Conservation (phyloP, 495 filamentous ascomycete genomes). For the Penicillium atrosanguineum region DNA sequence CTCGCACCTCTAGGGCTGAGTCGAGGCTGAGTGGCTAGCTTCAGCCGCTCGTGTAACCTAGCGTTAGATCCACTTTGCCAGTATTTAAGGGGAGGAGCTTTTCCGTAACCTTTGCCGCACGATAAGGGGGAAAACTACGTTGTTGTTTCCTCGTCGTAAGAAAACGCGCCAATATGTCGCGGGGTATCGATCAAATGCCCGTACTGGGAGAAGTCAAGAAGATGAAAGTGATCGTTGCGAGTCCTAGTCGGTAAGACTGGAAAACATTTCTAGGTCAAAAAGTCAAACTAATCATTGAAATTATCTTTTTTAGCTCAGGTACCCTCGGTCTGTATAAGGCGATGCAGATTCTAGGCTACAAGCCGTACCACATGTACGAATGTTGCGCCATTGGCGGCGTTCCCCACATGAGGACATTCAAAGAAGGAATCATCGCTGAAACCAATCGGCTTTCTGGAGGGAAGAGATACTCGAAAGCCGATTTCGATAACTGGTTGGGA, state of each 20-base stretch:
- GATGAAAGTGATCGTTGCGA: constrained; percentile 23
- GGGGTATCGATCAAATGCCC: constrained; percentile 15
- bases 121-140: not conserved
- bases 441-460: constrained; percentile 16
- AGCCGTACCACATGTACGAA: constrained; percentile 22
- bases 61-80: not conserved
- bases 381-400: constrained; percentile 2
- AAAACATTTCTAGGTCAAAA: not conserved
- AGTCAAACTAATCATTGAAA: not conserved
- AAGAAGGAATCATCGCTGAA: constrained; percentile 15
- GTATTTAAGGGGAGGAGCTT: not conserved
- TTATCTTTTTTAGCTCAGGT: constrained; percentile 13
- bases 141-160: not conserved
- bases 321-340: constrained; percentile 21
- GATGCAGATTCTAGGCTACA: constrained; percentile 25
- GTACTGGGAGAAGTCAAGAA: constrained; percentile 5
- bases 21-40: not conserved
- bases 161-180: constrained; percentile 4
- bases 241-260: constrained; percentile 18
- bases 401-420: constrained; percentile 18
- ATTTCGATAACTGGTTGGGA: constrained; percentile 23
- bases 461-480: constrained; percentile 10
- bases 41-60: not conserved
- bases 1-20: not conserved
- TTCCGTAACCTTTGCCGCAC: not conserved